These are phyloP conservation scores for Pseudocercospora pini-densiflorae DNA, from an alignment of 2,329 filamentous ascomycete genomes.

Conservation along the genomic window DNA sequence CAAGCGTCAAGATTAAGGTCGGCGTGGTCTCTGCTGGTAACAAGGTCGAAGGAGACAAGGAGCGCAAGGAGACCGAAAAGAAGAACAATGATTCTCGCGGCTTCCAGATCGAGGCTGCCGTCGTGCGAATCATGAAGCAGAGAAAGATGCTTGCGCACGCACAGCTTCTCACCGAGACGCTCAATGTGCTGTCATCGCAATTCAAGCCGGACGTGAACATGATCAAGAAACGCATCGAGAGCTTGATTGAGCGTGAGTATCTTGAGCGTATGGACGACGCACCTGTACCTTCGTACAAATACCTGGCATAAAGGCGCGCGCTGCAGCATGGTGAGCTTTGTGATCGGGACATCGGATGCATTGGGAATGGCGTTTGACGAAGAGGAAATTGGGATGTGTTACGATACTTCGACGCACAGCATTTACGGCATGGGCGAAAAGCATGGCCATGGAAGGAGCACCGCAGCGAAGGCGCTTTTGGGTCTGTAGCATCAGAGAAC, in stretches of 20 bases:
- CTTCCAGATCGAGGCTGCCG: slow-evolving; percentile 74
- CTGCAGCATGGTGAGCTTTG: background rate
- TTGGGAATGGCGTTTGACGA: background rate
- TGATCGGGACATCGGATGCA: background rate
- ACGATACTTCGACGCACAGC: background rate
- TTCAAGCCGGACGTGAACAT: slow-evolving; percentile 78
- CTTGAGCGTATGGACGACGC: slow-evolving; percentile 74
- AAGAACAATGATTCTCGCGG: slow-evolving; percentile 74
- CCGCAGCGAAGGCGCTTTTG: slow-evolving; percentile 3
- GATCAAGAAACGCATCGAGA: slow-evolving; percentile 82
- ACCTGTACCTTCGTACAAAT: slow-evolving; percentile 67
- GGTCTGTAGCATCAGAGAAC: background rate
- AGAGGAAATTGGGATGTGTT: background rate
- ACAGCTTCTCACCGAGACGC: slow-evolving; percentile 71
- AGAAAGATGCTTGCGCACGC: slow-evolving; percentile 73
- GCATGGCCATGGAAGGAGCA: background rate
- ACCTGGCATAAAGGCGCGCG: slow-evolving; percentile 67
- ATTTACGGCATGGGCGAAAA: background rate
- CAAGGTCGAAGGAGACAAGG: slow-evolving; percentile 76
- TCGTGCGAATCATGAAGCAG: slow-evolving; percentile 87
- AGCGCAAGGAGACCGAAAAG: slow-evolving; percentile 72
- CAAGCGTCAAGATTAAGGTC: slow-evolving; percentile 85
- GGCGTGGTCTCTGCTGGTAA: slow-evolving; percentile 80
- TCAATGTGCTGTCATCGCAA: slow-evolving; percentile 68
- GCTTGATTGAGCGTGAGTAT: slow-evolving; percentile 76